phyloP scores from a whole-genome alignment of 768 basidiomycete species.

The Suillus plorans region DNA sequence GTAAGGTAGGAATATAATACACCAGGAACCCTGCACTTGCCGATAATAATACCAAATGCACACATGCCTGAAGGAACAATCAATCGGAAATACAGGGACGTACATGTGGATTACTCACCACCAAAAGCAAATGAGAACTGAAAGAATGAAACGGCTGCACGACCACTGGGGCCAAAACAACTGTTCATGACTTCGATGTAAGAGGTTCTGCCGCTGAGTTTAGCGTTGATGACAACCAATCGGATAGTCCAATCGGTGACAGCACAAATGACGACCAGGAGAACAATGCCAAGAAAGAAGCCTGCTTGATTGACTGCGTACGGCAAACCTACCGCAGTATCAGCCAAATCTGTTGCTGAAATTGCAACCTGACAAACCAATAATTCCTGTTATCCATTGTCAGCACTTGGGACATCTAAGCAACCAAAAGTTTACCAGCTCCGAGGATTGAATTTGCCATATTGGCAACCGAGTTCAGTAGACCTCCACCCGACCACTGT shows the following conservation, averaged over 20 bases:
- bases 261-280: constrained; percentile 75
- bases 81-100: not conserved
- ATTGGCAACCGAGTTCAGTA: constrained; percentile 81
- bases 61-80: constrained; percentile 78
- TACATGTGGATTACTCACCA: constrained; percentile 46
- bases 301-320: constrained; percentile 95
- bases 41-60: constrained; percentile 96
- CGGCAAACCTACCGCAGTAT: constrained; percentile 64
- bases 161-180: constrained; percentile 89
- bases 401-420: constrained; percentile 15
- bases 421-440: constrained; percentile 56
- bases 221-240: constrained; percentile 93
- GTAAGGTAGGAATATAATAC: not conserved
- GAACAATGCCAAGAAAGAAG: constrained; percentile 82
- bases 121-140: constrained; percentile 98
- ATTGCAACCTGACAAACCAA: constrained; percentile 48
- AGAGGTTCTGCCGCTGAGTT: constrained; percentile 87
- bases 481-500: constrained; percentile 64
- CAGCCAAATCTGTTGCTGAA: constrained; percentile 9
- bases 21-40: constrained; percentile 21
- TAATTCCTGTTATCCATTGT: constrained; percentile 52
- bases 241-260: constrained; percentile 99
- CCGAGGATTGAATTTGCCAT: constrained; percentile 98
- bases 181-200: constrained; percentile 95
- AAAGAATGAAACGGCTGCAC: constrained; percentile 93